These are phyloP conservation scores for Pseudisothecium myosuroides DNA, from an alignment of 225 moss, liverwort and hornwort species.

Conservation along the genomic window DNA sequence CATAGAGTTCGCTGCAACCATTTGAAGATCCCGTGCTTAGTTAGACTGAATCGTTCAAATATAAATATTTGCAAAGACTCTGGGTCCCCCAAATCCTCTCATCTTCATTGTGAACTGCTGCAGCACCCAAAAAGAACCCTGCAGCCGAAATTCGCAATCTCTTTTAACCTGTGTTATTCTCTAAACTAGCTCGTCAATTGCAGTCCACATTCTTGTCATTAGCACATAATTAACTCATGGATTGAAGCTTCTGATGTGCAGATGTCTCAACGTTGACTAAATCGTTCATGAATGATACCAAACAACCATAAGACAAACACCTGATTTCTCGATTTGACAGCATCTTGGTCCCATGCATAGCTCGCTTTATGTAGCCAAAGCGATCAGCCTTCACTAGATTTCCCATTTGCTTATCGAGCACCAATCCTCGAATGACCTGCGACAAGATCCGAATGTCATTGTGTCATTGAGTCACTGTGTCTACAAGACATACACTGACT, in stretches of 20 bases:
- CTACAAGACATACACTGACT: not conserved
- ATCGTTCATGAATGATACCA: not conserved
- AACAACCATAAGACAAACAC: slow-evolving; percentile 3
- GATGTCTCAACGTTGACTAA: not conserved
- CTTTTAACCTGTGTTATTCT: not conserved
- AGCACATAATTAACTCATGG: not conserved
- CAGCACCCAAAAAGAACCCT: not conserved
- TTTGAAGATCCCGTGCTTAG: not conserved
- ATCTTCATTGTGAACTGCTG: not conserved
- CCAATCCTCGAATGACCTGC: slow-evolving; percentile 79
- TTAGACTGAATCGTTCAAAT: not conserved
- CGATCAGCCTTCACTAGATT: slow-evolving; percentile 89
- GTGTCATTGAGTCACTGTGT: not conserved
- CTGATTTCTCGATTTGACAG: slow-evolving; percentile 85
- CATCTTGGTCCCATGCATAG: slow-evolving; percentile 89
- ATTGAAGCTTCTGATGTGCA: not conserved
- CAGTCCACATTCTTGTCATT: not conserved
- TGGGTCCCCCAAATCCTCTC: not conserved
- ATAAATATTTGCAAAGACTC: not conserved
- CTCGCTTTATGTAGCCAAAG: slow-evolving; percentile 85
- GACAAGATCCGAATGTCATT: not conserved
- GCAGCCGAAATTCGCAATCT: not conserved
- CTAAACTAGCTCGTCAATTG: not conserved
- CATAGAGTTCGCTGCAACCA: slow-evolving; percentile 73
- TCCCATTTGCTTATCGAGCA: slow-evolving; percentile 76